A percentile compares a stretch with the other conserved stretches of the same genome.
Conservation (phyloP, 805 yeast species). For the Metschnikowia matae region DNA sequence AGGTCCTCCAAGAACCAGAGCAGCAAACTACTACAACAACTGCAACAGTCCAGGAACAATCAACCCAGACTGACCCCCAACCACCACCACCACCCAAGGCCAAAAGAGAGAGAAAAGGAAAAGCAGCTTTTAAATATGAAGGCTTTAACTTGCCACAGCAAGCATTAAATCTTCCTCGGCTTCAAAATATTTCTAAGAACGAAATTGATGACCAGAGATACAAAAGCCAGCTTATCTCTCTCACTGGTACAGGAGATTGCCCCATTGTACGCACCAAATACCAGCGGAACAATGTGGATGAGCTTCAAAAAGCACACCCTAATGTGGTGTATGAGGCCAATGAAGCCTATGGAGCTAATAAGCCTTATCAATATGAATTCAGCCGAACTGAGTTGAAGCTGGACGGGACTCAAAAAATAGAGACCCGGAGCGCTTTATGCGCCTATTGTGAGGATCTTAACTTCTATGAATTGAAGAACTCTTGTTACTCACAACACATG, state of each 20-base stretch:
- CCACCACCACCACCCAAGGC: background rate
- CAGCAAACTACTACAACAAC: background rate
- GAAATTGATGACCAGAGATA: too few species aligned
- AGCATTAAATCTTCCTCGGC: background rate
- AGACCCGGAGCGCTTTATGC: constrained; percentile 32
- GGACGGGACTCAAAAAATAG: constrained; percentile 5
- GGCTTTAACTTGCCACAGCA: background rate
- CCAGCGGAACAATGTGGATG: background rate
- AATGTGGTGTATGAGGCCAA: constrained; percentile 12
- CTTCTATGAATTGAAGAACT: constrained; percentile 30
- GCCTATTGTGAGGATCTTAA: constrained; percentile 28
- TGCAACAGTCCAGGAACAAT: background rate
- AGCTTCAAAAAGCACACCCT: constrained; percentile 1
- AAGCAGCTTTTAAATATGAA: constrained; percentile 6
- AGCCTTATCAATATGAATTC: constrained; percentile 19
- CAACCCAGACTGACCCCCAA: background rate
- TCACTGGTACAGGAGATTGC: too few species aligned
- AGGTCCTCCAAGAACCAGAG: background rate
- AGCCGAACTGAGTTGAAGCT: constrained; percentile 13
- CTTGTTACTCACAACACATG: constrained; percentile 34
- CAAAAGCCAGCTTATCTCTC: too few species aligned
- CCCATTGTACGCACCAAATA: too few species aligned
- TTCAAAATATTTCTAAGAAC: too few species aligned
- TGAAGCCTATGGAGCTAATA: constrained; percentile 3
- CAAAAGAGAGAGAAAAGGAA: constrained; percentile 4